Evolutionary conservation across 257 asterid genomes (phyloP).

Genomic region (Ophiorrhiza pumila): DNA sequence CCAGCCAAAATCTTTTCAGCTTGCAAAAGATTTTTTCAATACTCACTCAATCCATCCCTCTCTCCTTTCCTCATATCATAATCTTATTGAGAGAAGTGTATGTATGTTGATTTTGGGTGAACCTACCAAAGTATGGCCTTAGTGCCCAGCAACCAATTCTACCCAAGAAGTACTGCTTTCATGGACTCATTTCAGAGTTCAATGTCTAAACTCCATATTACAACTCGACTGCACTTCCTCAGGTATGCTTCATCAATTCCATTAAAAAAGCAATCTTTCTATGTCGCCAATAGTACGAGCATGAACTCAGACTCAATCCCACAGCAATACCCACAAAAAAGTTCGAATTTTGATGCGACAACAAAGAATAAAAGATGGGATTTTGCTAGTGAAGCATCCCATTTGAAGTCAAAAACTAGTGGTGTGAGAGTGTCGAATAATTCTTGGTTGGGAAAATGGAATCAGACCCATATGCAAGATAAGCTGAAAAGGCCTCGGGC

Average conservation of each 20-base stretch:
- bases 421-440: constrained; percentile 27
- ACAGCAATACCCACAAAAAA: constrained; percentile 33
- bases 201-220: constrained; percentile 38
- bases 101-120: neutral
- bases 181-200: constrained; percentile 60
- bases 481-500: constrained; percentile 41
- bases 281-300: constrained; percentile 17
- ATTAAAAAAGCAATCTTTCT: constrained; percentile 35
- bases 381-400: constrained; percentile 15
- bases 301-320: constrained; percentile 30
- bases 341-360: constrained; percentile 34
- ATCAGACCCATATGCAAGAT: constrained; percentile 31
- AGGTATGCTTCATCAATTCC: constrained; percentile 43
- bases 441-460: constrained; percentile 85
- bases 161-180: constrained; percentile 40
- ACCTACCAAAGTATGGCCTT: constrained; percentile 45
- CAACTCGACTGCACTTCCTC: constrained; percentile 43
- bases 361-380: constrained; percentile 25
- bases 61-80: neutral
- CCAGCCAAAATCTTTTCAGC: neutral
- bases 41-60: neutral
- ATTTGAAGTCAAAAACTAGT: constrained; percentile 23
- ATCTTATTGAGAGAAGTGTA: neutral
- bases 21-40: neutral
- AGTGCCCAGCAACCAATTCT: constrained; percentile 49